phyloP scores from a whole-genome alignment of 345 rosid genomes.

The Eucalyptus regnans region DNA sequence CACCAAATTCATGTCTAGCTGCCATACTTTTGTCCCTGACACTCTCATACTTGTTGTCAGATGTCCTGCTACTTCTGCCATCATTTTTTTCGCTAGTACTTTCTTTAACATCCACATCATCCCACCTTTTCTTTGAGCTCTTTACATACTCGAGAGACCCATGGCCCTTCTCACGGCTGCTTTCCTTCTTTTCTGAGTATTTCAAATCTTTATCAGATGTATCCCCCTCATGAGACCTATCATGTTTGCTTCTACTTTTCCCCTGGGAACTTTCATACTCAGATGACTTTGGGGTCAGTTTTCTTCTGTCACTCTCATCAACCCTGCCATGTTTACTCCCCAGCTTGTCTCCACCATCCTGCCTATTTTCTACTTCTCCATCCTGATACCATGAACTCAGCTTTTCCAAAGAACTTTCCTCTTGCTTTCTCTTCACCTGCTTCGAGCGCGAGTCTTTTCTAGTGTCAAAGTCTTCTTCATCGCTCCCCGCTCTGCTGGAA shows the following conservation, averaged over 20 bases:
- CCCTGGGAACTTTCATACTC: constrained; percentile 42
- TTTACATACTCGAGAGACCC: constrained; percentile 51
- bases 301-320: constrained; percentile 54
- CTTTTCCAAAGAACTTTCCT: constrained; percentile 87
- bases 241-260: constrained; percentile 66
- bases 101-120: constrained; percentile 54
- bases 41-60: constrained; percentile 51
- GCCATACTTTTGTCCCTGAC: constrained; percentile 33
- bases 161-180: constrained; percentile 58
- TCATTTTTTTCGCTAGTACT: constrained; percentile 35
- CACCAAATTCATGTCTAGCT: constrained; percentile 42
- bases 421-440: constrained; percentile 67
- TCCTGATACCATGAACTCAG: constrained; percentile 90
- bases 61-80: constrained; percentile 40
- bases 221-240: constrained; percentile 42
- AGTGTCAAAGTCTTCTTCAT: constrained; percentile 57
- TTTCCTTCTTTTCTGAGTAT: constrained; percentile 57
- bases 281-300: constrained; percentile 33
- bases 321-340: constrained; percentile 26
- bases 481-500: constrained; percentile 35
- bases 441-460: constrained; percentile 36
- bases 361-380: constrained; percentile 61
- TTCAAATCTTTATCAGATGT: constrained; percentile 43
- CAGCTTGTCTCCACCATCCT: constrained; percentile 51
- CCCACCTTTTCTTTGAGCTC: constrained; percentile 83